Evolutionary conservation across 768 basidiomycete genomes (phyloP).

Genomic region (Lactifluus volemus): DNA sequence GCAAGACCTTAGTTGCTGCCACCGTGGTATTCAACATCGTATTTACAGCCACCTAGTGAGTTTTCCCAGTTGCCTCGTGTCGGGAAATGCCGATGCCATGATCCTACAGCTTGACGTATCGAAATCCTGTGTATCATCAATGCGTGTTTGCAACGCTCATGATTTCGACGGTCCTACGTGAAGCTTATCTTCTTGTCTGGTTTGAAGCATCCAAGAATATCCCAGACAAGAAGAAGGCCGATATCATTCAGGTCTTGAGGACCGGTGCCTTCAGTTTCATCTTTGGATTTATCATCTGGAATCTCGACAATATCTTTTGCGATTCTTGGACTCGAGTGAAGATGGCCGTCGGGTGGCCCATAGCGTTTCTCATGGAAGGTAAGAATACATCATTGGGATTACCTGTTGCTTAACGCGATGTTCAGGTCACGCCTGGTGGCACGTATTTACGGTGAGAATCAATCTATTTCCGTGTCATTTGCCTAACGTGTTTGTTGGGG

Average conservation of each 20-base stretch:
- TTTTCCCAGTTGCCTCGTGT: slow-evolving; percentile 5
- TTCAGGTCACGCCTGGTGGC: slow-evolving; percentile 69
- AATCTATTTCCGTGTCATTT: background rate
- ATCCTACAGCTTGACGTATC: slow-evolving; percentile 43
- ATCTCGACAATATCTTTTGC: slow-evolving; percentile 75
- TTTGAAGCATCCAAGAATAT: slow-evolving; percentile 34
- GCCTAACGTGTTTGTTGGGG: slow-evolving; percentile 3
- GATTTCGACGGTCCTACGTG: slow-evolving; percentile 38
- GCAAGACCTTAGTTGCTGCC: slow-evolving; percentile 32
- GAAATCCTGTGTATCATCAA: slow-evolving; percentile 78
- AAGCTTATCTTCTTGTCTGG: slow-evolving; percentile 42
- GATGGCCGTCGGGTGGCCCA: slow-evolving; percentile 49
- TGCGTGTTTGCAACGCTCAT: slow-evolving; percentile 57
- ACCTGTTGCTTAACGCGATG: background rate
- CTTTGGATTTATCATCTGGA: slow-evolving; percentile 68
- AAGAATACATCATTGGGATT: background rate
- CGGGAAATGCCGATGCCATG: background rate
- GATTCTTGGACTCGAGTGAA: slow-evolving; percentile 48
- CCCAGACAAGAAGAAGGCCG: slow-evolving; percentile 33
- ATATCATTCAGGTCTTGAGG: slow-evolving; percentile 39
- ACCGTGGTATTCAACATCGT: slow-evolving; percentile 43
- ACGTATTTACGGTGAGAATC: slow-evolving; percentile 48
- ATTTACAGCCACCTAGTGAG: slow-evolving; percentile 72
- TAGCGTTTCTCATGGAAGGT: slow-evolving; percentile 60
- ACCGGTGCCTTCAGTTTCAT: slow-evolving; percentile 49